Conservation (phyloP, 495 filamentous ascomycete species). For the Tuber borchii region DNA sequence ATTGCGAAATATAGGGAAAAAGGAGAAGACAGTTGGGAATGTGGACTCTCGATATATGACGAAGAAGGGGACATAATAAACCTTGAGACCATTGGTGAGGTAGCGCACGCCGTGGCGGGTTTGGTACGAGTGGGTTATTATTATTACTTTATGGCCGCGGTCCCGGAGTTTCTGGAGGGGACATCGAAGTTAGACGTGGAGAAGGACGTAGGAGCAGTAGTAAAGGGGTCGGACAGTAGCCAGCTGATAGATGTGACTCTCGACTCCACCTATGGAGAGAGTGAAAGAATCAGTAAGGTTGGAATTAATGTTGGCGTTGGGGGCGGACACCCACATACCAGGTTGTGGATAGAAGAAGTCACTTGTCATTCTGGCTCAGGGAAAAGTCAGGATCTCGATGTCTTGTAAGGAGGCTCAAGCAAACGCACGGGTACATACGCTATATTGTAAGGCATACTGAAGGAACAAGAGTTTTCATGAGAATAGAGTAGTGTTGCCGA, state of each 20-base stretch:
- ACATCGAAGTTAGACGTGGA: constrained; percentile 12
- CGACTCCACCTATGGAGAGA: constrained; percentile 63
- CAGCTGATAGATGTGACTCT: constrained; percentile 97
- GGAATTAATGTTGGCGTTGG: neutral
- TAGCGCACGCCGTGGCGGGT: constrained; percentile 91
- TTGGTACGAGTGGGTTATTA: constrained; percentile 94
- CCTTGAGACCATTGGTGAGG: constrained; percentile 94
- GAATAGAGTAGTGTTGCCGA: neutral
- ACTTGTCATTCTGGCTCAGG: constrained; percentile 75
- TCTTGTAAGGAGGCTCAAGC: neutral
- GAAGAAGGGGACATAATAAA: constrained; percentile 94
- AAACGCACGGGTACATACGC: constrained; percentile 50
- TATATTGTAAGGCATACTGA: constrained; percentile 63
- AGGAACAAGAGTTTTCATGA: neutral
- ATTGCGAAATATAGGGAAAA: constrained; percentile 93
- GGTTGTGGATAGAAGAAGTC: constrained; percentile 99
- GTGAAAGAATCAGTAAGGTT: constrained; percentile 11
- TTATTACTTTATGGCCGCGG: constrained; percentile 93
- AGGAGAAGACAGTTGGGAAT: constrained; percentile 97
- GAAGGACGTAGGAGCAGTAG: neutral
- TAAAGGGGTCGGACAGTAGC: constrained; percentile 45
- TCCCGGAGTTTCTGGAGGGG: constrained; percentile 69
- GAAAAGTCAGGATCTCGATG: constrained; percentile 24
- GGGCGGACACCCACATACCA: constrained; percentile 46
- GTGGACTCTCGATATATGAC: constrained; percentile 90